These are phyloP conservation scores for Polychytrium aggregatum DNA, from an alignment of 192 early-diverging fungal species.

Conservation along the genomic window DNA sequence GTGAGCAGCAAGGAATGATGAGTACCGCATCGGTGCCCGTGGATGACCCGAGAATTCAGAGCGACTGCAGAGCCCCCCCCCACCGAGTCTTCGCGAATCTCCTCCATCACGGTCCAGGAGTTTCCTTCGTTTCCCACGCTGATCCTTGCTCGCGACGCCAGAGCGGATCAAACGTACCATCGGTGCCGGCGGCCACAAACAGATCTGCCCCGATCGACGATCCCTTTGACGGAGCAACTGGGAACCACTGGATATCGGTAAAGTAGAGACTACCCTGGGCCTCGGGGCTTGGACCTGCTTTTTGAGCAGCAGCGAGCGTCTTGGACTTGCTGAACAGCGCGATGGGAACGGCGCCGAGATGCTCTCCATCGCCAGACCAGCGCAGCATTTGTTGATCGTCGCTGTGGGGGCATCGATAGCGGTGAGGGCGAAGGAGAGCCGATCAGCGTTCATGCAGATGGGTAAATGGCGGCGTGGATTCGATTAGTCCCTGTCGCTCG, in stretches of 20 bases:
- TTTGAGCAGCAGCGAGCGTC: not conserved
- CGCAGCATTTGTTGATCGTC: conserved; percentile 37
- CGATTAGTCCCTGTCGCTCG: not conserved
- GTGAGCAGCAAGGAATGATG: conserved; percentile 2
- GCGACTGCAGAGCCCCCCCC: too few relatives aligned
- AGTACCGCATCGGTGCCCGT: not conserved
- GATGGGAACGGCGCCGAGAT: conserved; percentile 16
- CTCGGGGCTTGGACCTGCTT: not conserved
- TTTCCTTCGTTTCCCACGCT: not conserved
- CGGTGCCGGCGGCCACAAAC: conserved; percentile 39
- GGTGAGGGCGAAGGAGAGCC: too few relatives aligned
- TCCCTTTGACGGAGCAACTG: conserved; percentile 28
- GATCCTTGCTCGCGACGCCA: conserved; percentile 1
- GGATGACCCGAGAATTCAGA: not conserved
- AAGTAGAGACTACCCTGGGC: too few relatives aligned
- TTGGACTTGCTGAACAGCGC: conserved; percentile 19
- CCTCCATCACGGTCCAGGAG: not conserved
- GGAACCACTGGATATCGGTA: conserved; percentile 47
- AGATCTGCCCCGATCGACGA: conserved; percentile 21
- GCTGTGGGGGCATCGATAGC: too few relatives aligned
- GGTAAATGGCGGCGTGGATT: too few relatives aligned
- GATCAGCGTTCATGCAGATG: too few relatives aligned
- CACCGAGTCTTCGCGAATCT: too few relatives aligned
- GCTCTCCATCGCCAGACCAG: conserved; percentile 47
- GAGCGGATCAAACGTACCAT: conserved; percentile 20